Percentiles rank a stretch among this genome's conserved stretches.
These are phyloP conservation scores for Elongisporangium undulatum DNA, from an alignment of 352 stramenopile genomes.

Conservation along the genomic window DNA sequence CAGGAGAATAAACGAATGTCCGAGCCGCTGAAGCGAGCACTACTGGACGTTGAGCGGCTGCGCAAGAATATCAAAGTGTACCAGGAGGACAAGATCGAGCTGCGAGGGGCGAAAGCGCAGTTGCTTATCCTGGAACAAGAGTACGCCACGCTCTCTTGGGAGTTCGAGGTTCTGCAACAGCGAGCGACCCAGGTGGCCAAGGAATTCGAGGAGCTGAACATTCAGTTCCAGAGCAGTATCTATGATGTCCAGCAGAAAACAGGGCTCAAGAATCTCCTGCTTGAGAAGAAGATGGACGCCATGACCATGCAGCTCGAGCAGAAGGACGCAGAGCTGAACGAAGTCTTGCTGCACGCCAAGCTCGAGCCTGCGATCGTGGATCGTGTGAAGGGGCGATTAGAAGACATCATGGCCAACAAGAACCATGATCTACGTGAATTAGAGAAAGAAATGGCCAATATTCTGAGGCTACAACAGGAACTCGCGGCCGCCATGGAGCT, in stretches of 20 bases:
- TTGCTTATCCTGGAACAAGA: constrained; percentile 88
- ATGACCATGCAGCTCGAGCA: constrained; percentile 85
- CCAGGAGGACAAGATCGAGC: constrained; percentile 62
- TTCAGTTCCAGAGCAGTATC: constrained; percentile 85
- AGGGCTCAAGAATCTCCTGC: constrained; percentile 91
- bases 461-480: constrained; percentile 80
- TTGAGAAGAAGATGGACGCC: constrained; percentile 92
- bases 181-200: constrained; percentile 74
- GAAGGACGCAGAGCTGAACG: constrained; percentile 90
- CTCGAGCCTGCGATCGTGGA: constrained; percentile 82
- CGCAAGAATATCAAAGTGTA: constrained; percentile 67
- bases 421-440: constrained; percentile 81
- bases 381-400: constrained; percentile 79
- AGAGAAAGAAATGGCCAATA: constrained; percentile 65
- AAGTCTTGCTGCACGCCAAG: constrained; percentile 89
- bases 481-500: constrained; percentile 68
- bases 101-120: constrained; percentile 59
- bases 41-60: constrained; percentile 69
- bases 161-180: constrained; percentile 92
- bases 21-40: constrained; percentile 89
- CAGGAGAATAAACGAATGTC: constrained; percentile 95
- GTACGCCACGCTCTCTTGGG: constrained; percentile 88
- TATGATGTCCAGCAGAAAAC: constrained; percentile 93
- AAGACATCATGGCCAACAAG: constrained; percentile 90
- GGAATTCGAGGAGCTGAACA: constrained; percentile 89